Base-by-base conservation (phyloP, 257 asterid genomes). In the Penstemon davidsonii region DNA sequence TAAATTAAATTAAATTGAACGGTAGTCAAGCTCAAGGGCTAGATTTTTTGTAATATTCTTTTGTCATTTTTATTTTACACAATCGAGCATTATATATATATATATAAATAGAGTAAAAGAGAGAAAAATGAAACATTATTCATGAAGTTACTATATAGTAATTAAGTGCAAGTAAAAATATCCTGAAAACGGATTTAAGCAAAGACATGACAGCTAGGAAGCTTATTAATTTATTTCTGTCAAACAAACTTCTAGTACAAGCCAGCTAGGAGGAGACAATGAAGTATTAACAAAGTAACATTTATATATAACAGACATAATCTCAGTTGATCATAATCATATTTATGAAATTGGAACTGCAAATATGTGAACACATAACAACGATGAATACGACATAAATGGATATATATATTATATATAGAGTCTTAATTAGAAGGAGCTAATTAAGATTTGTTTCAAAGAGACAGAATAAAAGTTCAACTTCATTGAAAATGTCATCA, bases 151-250 rank as follows among this genome's bases (percentile, higher is more conserved):
- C 18, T 15, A 15, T 15, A 15, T 38, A 67, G 4, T 4, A 19
- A 42, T 8, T 4, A 38, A 13, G 3, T 38, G 3, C 43, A n/a
- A 19, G 50, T 18, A n/a, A 51, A 62, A 12, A 15, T 15, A 15
- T 15, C 18, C 18, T 0, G 0, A 15, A 15, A 15, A 15, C 18
- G 18, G 18, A 15, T 15, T 15, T 15, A 15, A 15, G 18, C 18
- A 52, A 60, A 59, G 64, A 37, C 33, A 62, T 51, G 63, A 53
- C 73, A 67, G 63, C 69, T 54, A 36, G 18, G 19, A 60, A 61
- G 62, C 62, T 61, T 25, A 38, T 43, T 63, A 49, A 18, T 25
- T 25, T 25, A 25, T 25, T 44, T 68, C 50, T 47, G 40, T 6
- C 37, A 38, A 53, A 67, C 53, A 67, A 53, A 13, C 59, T 62